Conservation (phyloP, 2,329 filamentous ascomycete species). For the Apiospora marii region DNA sequence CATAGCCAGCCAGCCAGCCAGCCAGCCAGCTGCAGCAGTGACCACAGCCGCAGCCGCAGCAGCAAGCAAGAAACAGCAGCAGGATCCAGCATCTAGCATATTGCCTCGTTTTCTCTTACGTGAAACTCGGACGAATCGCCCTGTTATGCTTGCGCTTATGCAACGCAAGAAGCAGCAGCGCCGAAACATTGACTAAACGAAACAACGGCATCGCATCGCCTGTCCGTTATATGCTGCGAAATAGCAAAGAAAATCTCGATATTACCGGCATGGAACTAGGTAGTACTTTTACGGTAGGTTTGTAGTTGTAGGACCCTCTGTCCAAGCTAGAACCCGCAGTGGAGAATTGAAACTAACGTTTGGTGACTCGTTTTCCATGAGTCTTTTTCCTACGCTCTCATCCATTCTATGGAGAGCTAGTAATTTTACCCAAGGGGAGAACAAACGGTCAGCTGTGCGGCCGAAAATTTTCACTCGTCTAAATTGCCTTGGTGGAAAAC, state of each 20-base stretch:
- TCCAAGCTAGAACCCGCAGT: conserved; percentile 18
- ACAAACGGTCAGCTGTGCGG: neutral
- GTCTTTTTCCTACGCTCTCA: neutral
- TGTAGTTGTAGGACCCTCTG: conserved; percentile 11
- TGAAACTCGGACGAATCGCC: neutral
- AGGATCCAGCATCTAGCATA: neutral
- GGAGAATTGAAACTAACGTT: conserved; percentile 16
- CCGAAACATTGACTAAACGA: conserved; percentile 16
- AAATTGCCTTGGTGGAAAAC: neutral
- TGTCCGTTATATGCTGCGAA: neutral
- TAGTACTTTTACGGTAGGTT: neutral
- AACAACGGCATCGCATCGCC: neutral
- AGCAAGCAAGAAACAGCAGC: neutral
- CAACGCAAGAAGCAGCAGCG: conserved; percentile 14
- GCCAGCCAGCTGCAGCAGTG: neutral
- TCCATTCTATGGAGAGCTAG: conserved; percentile 6
- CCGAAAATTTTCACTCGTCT: conserved; percentile 7
- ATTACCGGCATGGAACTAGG: conserved; percentile 5
- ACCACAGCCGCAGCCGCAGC: neutral
- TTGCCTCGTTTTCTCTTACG: conserved; percentile 2
- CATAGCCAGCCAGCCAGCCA: neutral
- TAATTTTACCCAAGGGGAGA: conserved; percentile 5
- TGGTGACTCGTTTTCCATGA: conserved; percentile 8
- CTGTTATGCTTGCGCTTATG: conserved; percentile 13
- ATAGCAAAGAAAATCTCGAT: neutral